A percentile compares a stretch with the other conserved stretches of the same genome.
Conservation (phyloP, 768 basidiomycete species). For the Crucibulum laeve region DNA sequence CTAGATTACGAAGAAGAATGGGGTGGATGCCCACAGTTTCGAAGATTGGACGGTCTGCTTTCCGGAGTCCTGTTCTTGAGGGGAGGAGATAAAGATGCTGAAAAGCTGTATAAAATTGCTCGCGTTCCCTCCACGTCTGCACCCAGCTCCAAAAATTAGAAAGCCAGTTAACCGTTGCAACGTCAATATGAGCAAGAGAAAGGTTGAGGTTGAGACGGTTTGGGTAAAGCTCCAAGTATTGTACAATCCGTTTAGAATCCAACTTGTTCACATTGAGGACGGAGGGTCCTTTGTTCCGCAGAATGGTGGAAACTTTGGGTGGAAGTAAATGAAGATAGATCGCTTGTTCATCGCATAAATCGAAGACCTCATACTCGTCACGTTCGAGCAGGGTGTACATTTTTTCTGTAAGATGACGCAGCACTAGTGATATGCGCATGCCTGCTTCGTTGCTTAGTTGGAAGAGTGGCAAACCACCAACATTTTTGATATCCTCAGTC, state of each 20-base stretch:
- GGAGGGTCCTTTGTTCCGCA: conserved; percentile 16
- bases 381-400: conserved; percentile 20
- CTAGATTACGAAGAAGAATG: background rate
- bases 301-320: conserved; percentile 10
- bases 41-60: background rate
- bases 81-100: conserved; percentile 26
- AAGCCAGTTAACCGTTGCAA: conserved; percentile 25
- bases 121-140: conserved; percentile 14
- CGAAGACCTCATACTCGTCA: conserved; percentile 23
- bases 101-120: conserved; percentile 18
- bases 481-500: conserved; percentile 19
- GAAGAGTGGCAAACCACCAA: conserved; percentile 16
- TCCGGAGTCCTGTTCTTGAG: conserved; percentile 9
- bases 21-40: background rate
- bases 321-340: conserved; percentile 26
- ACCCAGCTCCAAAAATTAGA: conserved; percentile 42
- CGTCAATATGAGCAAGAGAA: conserved; percentile 11
- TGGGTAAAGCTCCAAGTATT: conserved; percentile 22
- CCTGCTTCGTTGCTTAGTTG: background rate
- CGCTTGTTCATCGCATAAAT: conserved; percentile 8
- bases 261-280: conserved; percentile 28
- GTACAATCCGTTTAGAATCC: conserved; percentile 16
- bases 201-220: conserved; percentile 18
- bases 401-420: background rate
- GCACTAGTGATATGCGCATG: background rate